Evolutionary conservation across 2,329 filamentous ascomycete species (phyloP).

Genomic region (Aphanocladium album): DNA sequence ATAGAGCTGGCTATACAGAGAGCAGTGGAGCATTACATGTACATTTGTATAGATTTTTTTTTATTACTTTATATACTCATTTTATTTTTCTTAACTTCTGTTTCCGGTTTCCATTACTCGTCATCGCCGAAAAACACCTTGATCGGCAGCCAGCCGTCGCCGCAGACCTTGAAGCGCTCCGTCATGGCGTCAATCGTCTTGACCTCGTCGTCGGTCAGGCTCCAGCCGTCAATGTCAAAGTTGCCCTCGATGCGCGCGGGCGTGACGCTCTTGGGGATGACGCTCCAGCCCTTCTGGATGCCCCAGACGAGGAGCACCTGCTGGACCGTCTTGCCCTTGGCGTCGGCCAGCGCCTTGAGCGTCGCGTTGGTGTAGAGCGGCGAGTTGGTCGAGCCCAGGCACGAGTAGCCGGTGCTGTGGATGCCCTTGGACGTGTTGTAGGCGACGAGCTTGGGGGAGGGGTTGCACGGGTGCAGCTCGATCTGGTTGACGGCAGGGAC

Average conservation of each 20-base stretch:
- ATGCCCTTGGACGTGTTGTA: slow-evolving; percentile 71
- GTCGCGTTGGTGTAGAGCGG: slow-evolving; percentile 63
- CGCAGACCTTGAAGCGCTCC: slow-evolving; percentile 79
- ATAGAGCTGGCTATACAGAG: background rate
- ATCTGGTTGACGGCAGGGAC: slow-evolving; percentile 73
- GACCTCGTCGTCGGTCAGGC: slow-evolving; percentile 67
- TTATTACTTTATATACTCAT: background rate
- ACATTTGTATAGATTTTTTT: slow-evolving; percentile 6
- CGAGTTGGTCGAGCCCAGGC: slow-evolving; percentile 66
- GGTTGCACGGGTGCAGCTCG: slow-evolving; percentile 76
- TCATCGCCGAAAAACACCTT: slow-evolving; percentile 82
- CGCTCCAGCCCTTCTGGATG: slow-evolving; percentile 71
- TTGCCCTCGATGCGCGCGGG: slow-evolving; percentile 69
- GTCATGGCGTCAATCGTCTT: slow-evolving; percentile 60
- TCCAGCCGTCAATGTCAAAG: slow-evolving; percentile 69
- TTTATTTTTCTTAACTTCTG: background rate
- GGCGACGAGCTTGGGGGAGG: slow-evolving; percentile 70
- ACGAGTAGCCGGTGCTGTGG: slow-evolving; percentile 70
- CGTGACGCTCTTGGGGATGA: slow-evolving; percentile 81
- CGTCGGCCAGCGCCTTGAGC: slow-evolving; percentile 57
- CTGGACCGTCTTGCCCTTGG: slow-evolving; percentile 64
- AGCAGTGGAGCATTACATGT: background rate
- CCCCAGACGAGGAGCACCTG: slow-evolving; percentile 80
- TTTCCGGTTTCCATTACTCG: slow-evolving; percentile 42
- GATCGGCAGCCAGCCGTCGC: slow-evolving; percentile 66